Percentiles rank a stretch among this genome's conserved stretches.
Evolutionary conservation across 148 eudicot species (phyloP).

Genomic region (Cornus controversa): DNA sequence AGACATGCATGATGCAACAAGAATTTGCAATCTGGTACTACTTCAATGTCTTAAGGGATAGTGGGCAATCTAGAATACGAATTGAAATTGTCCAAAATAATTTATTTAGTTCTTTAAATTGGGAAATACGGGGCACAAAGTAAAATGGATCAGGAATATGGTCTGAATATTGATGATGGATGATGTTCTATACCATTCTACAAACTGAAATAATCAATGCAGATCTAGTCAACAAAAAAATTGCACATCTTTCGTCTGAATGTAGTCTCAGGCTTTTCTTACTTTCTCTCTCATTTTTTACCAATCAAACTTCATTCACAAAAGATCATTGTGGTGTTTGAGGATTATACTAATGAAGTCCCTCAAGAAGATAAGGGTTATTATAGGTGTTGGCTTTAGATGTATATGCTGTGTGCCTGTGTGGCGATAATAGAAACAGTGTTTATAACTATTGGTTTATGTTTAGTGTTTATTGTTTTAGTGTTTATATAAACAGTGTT

Average conservation of each 20-base stretch:
- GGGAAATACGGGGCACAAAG: neutral
- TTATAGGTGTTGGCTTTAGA: neutral
- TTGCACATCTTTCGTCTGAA: no score
- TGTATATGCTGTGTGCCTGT: neutral
- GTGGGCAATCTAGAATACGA: neutral
- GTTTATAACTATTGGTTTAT: no score
- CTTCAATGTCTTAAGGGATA: neutral
- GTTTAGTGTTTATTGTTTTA: no score
- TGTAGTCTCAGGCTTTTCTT: no score
- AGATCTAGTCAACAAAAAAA: neutral
- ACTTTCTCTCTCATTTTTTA: no score
- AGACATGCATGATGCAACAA: neutral
- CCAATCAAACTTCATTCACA: neutral
- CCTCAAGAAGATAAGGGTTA: neutral
- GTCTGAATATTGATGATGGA: neutral
- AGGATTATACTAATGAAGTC: neutral
- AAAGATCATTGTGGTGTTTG: no score
- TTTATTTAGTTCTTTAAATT: neutral
- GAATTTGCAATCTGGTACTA: neutral
- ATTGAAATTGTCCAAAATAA: neutral
- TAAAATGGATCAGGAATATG: neutral
- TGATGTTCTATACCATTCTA: neutral
- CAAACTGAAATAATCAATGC: neutral
- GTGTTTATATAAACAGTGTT: no score
- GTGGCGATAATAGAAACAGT: neutral